Base-by-base conservation (phyloP, 1,139 yeast genomes). In the Petasospora rhodanensis region DNA sequence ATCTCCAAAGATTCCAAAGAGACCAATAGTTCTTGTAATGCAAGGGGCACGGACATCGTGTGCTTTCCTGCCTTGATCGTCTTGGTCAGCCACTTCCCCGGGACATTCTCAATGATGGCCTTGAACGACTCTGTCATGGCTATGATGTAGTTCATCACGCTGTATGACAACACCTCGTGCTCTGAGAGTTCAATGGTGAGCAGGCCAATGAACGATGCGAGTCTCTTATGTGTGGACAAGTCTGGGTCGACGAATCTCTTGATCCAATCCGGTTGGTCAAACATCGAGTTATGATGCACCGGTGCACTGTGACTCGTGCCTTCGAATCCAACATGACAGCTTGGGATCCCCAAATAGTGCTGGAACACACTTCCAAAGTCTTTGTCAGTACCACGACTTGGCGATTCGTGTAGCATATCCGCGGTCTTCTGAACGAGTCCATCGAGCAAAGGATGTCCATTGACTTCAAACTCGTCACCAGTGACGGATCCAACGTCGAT, bases 121-220 rank as follows among this genome's bases (percentile, higher is more conserved):
- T 55, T 42, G 26, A 65, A 54, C 58, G 72, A 68, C 0, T 13
- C 3, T 25, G 47, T 43, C 39, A 61, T 39, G 37, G 38, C 32
- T 21, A 24, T 18, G 5, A 73, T 66, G 42, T 76, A 76, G 29
- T 66, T 66, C 3, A 46, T 37, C 1, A 44, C 33, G 6, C 51
- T 51, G 28, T 61, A 58, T 9, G 43, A 45, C 5, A 60, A 38
- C 1, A 80, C 62, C 48, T 76, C 81, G 29, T 60, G 65, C 44
- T 79, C 83, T 44, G 72, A 62, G 32, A 79, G 54, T 35, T 66
- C 68, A 37, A 80, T 57, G 2, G 70, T 61, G 12, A 76, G 54
- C 35, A 79, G 60, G 0, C 86, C 81, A 35, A 73, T 57, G 49
- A 71, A 75, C 47, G 75, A 76, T 4, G 86, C 76, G 35, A 77